Conservation (phyloP, 108 stramenopile species). For the Skeletonema grethae region DNA sequence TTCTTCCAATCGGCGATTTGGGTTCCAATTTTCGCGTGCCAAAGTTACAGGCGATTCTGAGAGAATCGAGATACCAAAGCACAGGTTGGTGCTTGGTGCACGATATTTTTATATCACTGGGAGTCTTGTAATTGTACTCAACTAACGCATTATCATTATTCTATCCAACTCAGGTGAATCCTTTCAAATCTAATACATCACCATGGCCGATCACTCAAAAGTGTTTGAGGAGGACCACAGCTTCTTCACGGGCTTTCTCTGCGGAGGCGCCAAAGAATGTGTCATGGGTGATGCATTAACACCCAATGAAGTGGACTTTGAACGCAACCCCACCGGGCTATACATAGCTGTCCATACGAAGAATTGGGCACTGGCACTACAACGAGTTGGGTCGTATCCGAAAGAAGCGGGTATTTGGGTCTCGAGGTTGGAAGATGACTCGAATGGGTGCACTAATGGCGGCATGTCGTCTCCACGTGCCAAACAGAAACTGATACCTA, state of each 20-base stretch:
- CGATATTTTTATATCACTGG: no score
- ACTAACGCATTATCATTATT: no score
- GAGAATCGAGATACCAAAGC: no score
- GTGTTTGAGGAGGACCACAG: neutral
- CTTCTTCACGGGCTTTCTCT: slow-evolving; percentile 1
- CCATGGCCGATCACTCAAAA: neutral
- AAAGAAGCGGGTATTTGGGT: slow-evolving; percentile 77
- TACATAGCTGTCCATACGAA: slow-evolving; percentile 73
- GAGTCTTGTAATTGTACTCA: no score
- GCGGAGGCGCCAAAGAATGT: neutral
- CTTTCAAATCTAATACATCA: neutral
- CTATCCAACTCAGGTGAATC: no score
- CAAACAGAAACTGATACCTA: slow-evolving; percentile 18
- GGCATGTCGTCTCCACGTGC: neutral
- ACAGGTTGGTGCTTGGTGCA: no score
- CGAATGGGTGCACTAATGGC: neutral
- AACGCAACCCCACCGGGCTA: slow-evolving; percentile 59
- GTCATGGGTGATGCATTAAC: neutral
- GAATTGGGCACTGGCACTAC: slow-evolving; percentile 65
- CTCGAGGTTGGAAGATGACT: slow-evolving; percentile 24
- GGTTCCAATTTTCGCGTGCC: no score
- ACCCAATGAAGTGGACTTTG: slow-evolving; percentile 54
- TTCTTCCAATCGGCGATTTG: no score
- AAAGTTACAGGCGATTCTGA: no score
- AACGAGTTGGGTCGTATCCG: slow-evolving; percentile 59